phyloP scores from a whole-genome alignment of 2,329 filamentous ascomycete species.

The Exophiala sideris region DNA sequence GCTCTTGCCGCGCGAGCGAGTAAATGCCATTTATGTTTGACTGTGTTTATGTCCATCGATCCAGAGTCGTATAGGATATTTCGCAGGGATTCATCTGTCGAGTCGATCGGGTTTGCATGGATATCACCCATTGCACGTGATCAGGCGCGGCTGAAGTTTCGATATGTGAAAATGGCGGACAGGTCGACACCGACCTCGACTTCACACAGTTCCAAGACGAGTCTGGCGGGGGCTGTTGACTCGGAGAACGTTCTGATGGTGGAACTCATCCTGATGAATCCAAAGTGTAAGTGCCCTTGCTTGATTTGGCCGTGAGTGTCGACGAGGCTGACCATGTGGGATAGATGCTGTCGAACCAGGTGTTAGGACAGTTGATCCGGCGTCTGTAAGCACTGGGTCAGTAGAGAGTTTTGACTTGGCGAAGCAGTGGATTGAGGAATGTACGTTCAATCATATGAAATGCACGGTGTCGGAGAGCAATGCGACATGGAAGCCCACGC shows the following conservation, averaged over 20 bases:
- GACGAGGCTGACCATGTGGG: neutral
- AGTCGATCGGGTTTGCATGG: slow-evolving; percentile 21
- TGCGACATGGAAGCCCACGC: slow-evolving; percentile 26
- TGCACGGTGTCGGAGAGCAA: slow-evolving; percentile 23
- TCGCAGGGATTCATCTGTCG: slow-evolving; percentile 9
- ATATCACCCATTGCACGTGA: slow-evolving; percentile 28
- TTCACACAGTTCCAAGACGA: slow-evolving; percentile 12
- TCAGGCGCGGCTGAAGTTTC: slow-evolving; percentile 27
- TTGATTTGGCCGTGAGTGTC: neutral
- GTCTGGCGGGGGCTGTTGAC: slow-evolving; percentile 7
- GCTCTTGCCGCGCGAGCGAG: slow-evolving; percentile 25
- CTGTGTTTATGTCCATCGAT: slow-evolving; percentile 28
- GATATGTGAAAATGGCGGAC: slow-evolving; percentile 22
- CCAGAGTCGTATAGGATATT: slow-evolving; percentile 27
- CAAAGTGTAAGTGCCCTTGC: slow-evolving; percentile 22
- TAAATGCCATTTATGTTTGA: slow-evolving; percentile 29
- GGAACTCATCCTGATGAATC: slow-evolving; percentile 29
- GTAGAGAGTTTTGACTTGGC: slow-evolving; percentile 27
- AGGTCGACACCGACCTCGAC: slow-evolving; percentile 11
- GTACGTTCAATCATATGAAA: slow-evolving; percentile 30
- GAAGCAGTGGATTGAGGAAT: slow-evolving; percentile 28
- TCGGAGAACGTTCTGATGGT: slow-evolving; percentile 14
- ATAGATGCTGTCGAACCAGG: slow-evolving; percentile 28
- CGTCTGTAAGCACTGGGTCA: slow-evolving; percentile 23
- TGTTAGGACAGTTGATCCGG: slow-evolving; percentile 24